Percentiles rank a stretch among this genome's conserved stretches.
Evolutionary conservation across 1,284 basidiomycete species (phyloP).

Genomic region (Butyriboletus appendiculatus): DNA sequence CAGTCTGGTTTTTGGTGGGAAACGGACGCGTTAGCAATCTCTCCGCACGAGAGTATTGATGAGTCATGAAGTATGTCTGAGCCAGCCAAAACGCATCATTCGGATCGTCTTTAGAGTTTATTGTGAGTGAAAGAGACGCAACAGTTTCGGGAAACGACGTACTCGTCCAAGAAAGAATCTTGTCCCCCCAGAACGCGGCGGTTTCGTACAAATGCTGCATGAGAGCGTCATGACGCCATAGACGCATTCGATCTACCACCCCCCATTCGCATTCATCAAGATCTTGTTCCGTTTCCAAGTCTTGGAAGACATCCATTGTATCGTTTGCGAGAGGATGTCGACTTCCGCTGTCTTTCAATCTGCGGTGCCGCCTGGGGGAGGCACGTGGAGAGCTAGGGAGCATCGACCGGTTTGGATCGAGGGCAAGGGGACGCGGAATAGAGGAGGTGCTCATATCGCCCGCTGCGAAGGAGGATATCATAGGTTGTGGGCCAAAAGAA

Average conservation of each 20-base stretch:
- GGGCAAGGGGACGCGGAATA: slow-evolving; percentile 51
- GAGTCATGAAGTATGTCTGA: slow-evolving; percentile 94
- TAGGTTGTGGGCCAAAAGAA: slow-evolving; percentile 75
- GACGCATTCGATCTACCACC: slow-evolving; percentile 91
- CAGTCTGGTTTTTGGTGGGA: slow-evolving; percentile 48
- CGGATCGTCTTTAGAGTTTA: slow-evolving; percentile 65
- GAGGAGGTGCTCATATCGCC: slow-evolving; percentile 58
- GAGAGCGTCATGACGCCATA: slow-evolving; percentile 97
- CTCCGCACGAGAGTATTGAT: slow-evolving; percentile 94
- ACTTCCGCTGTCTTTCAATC: slow-evolving; percentile 47
- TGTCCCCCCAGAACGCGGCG: slow-evolving; percentile 98
- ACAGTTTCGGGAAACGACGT: slow-evolving; percentile 37
- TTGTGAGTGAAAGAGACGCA: slow-evolving; percentile 14
- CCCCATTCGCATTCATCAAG: slow-evolving; percentile 65
- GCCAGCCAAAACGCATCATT: slow-evolving; percentile 99
- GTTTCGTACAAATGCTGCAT: slow-evolving; percentile 98
- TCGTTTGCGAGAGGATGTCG: slow-evolving; percentile 76
- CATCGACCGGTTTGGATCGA: slow-evolving; percentile 77
- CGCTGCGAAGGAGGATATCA: slow-evolving; percentile 66
- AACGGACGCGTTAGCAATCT: slow-evolving; percentile 87
- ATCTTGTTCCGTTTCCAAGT: slow-evolving; percentile 59
- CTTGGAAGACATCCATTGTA: slow-evolving; percentile 74
- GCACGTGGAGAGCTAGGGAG: slow-evolving; percentile 68
- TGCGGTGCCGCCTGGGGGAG: slow-evolving; percentile 56
- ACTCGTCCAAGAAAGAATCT: slow-evolving; percentile 94